These are phyloP conservation scores for Moringa oleifera DNA, from an alignment of 345 rosid species.

Conservation along the genomic window DNA sequence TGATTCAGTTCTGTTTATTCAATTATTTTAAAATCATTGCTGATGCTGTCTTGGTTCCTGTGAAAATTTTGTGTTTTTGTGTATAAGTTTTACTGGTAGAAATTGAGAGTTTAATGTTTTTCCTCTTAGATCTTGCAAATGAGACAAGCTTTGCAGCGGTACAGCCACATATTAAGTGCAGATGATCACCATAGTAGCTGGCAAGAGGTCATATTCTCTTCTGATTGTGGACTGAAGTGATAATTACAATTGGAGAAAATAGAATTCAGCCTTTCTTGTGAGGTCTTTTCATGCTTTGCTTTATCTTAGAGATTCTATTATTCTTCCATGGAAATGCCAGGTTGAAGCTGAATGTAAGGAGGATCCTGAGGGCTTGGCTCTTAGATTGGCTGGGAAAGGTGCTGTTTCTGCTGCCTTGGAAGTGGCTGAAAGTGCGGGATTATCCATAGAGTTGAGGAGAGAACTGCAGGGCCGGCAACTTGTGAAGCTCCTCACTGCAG, in stretches of 20 bases:
- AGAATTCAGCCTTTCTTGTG: neutral
- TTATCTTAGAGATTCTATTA: neutral
- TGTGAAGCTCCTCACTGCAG: slow-evolving; percentile 94
- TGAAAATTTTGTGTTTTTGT: neutral
- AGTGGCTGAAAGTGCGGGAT: slow-evolving; percentile 94
- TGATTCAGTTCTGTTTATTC: slow-evolving; percentile 11
- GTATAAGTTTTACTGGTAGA: neutral
- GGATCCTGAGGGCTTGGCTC: slow-evolving; percentile 97
- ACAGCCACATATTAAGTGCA: slow-evolving; percentile 78
- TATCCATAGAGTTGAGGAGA: slow-evolving; percentile 81
- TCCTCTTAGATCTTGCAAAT: slow-evolving; percentile 57
- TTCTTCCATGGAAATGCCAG: slow-evolving; percentile 26
- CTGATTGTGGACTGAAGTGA: slow-evolving; percentile 10
- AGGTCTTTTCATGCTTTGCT: neutral
- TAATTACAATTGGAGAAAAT: neutral
- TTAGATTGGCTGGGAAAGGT: slow-evolving; percentile 94
- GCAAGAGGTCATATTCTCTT: slow-evolving; percentile 74
- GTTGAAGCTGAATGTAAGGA: slow-evolving; percentile 83
- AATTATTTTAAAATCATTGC: neutral
- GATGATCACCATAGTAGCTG: slow-evolving; percentile 90
- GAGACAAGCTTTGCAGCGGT: slow-evolving; percentile 85
- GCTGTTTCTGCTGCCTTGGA: slow-evolving; percentile 97
- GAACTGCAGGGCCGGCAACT: slow-evolving; percentile 95
- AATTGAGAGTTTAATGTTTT: neutral
- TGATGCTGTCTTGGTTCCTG: slow-evolving; percentile 7